Conservation (phyloP, 352 stramenopile genomes). For the Paralagenidium karlingii region DNA sequence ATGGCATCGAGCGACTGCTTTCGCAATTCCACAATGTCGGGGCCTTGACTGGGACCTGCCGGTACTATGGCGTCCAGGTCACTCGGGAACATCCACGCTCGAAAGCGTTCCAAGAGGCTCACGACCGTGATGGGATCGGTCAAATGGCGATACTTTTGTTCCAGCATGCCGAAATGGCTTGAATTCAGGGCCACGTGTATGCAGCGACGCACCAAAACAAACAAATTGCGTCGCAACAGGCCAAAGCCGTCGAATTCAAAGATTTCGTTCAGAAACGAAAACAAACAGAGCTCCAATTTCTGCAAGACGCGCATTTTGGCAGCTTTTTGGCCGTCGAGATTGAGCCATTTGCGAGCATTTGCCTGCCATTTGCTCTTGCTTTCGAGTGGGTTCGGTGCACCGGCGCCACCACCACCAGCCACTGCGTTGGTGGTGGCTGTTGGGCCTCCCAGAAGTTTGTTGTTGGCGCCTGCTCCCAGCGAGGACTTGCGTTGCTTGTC, state of each 20-base stretch:
- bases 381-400: too few species aligned
- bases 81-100: conserved; percentile 49
- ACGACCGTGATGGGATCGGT: conserved; percentile 59
- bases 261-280: conserved; percentile 56
- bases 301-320: conserved; percentile 74
- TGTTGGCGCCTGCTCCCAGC: neutral
- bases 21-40: conserved; percentile 37
- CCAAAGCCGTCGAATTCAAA: conserved; percentile 82
- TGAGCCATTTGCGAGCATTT: too few species aligned
- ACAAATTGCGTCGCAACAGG: conserved; percentile 70
- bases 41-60: conserved; percentile 6
- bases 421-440: too few species aligned
- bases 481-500: conserved; percentile 11
- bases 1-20: conserved; percentile 61
- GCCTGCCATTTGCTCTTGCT: conserved; percentile 5
- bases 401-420: too few species aligned
- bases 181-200: conserved; percentile 69
- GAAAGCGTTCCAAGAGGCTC: conserved; percentile 29
- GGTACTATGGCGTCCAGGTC: conserved; percentile 4
- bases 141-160: conserved; percentile 69
- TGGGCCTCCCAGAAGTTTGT: too few species aligned
- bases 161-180: conserved; percentile 73
- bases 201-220: conserved; percentile 67
- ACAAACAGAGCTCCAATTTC: conserved; percentile 67
- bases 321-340: too few species aligned